Evolutionary conservation across 768 basidiomycete species (phyloP).

Genomic region (Candolleomyces eurysporus): DNA sequence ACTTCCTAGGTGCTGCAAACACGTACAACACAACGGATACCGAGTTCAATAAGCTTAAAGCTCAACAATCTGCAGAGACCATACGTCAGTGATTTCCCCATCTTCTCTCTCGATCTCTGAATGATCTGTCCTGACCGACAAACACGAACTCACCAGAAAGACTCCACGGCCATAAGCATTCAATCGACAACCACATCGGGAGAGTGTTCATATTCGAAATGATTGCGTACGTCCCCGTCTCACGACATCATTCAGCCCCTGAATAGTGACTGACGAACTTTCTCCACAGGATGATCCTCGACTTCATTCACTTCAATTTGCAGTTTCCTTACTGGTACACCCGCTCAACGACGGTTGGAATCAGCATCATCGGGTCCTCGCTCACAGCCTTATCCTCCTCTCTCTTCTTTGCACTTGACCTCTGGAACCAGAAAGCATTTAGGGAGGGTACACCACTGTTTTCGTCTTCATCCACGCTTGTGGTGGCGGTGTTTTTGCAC

Average conservation of each 20-base stretch:
- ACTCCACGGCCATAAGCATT: neutral
- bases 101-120: neutral
- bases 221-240: neutral
- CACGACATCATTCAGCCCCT: neutral
- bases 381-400: conserved; percentile 14
- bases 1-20: neutral
- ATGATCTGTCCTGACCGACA: neutral
- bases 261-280: neutral
- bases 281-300: conserved; percentile 12
- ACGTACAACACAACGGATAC: neutral
- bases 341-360: conserved; percentile 28
- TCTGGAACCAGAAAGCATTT: neutral
- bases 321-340: conserved; percentile 33
- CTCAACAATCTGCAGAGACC: neutral
- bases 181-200: neutral
- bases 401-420: neutral
- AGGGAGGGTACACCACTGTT: neutral
- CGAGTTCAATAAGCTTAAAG: neutral
- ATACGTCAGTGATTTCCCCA: neutral
- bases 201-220: neutral
- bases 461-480: neutral
- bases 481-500: neutral
- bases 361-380: conserved; percentile 25
- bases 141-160: neutral
- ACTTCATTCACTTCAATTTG: conserved; percentile 11